Evolutionary conservation across 495 filamentous ascomycete species (phyloP).

Genomic region (Jackrogersella multiformis): DNA sequence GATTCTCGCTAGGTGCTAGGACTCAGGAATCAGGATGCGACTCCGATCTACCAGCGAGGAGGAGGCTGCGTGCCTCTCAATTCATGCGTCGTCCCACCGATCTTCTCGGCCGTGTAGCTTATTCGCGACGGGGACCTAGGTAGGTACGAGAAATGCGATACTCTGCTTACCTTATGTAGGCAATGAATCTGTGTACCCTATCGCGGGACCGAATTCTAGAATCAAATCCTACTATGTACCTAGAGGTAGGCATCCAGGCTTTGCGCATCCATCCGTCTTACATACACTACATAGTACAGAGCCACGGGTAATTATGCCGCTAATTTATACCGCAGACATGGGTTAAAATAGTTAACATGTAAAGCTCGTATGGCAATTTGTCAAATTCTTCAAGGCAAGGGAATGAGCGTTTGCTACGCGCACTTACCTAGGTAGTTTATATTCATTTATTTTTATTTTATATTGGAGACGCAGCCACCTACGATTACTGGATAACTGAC

Average conservation of each 20-base stretch:
- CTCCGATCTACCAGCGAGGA: constrained; percentile 2
- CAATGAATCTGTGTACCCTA: constrained; percentile 20
- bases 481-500: background rate
- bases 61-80: constrained; percentile 6
- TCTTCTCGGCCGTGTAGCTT: background rate
- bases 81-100: background rate
- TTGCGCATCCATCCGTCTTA: no score
- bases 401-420: constrained; percentile 5
- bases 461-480: constrained; percentile 20
- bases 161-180: background rate
- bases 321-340: background rate
- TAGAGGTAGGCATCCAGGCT: no score
- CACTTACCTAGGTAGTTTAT: no score
- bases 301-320: no score
- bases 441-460: constrained; percentile 19
- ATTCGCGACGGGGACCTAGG: background rate
- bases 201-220: constrained; percentile 23
- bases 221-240: constrained; percentile 11
- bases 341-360: background rate
- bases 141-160: constrained; percentile 17
- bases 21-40: constrained; percentile 2
- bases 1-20: background rate
- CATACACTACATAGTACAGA: no score
- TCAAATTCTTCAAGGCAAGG: constrained; percentile 7
- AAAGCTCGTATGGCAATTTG: no score